Evolutionary conservation across 78 protist genomes (phyloP).

Genomic region (Dictyostelium firmibasis): DNA sequence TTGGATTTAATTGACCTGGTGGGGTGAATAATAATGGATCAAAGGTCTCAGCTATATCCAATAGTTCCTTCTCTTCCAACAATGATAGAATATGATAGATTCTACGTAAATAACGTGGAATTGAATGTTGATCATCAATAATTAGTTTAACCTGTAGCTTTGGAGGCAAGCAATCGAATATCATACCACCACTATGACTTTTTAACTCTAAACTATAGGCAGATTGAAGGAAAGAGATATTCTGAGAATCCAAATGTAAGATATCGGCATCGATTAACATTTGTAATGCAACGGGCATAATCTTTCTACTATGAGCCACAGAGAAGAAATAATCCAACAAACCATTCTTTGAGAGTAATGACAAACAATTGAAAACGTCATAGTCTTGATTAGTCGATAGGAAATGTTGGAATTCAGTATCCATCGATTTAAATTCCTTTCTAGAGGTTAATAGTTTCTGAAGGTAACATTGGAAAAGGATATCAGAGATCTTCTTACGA

Average conservation of each 20-base stretch:
- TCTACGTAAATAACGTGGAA: slow-evolving; percentile 26
- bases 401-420: slow-evolving; percentile 62
- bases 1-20: not conserved
- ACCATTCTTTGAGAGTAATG: slow-evolving; percentile 32
- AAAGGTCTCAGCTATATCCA: slow-evolving; percentile 23
- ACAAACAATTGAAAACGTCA: slow-evolving; percentile 5
- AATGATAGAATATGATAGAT: slow-evolving; percentile 27
- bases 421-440: slow-evolving; percentile 65
- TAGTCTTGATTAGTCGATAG: slow-evolving; percentile 71
- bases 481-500: slow-evolving; percentile 43
- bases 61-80: slow-evolving; percentile 11
- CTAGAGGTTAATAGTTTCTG: slow-evolving; percentile 13
- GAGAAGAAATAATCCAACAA: slow-evolving; percentile 63
- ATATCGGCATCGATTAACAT: slow-evolving; percentile 40
- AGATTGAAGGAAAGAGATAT: slow-evolving; percentile 50
- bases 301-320: slow-evolving; percentile 75
- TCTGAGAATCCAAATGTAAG: slow-evolving; percentile 56
- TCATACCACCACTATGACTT: slow-evolving; percentile 56
- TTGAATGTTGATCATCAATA: slow-evolving; percentile 33
- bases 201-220: slow-evolving; percentile 54
- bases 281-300: slow-evolving; percentile 19
- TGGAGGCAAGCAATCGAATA: slow-evolving; percentile 79
- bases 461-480: slow-evolving; percentile 76
- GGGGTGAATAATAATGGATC: slow-evolving; percentile 43
- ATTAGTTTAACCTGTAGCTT: slow-evolving; percentile 49